Percentiles rank a stretch among this genome's conserved stretches.
phyloP scores from a whole-genome alignment of 768 basidiomycete genomes.

The Leccinum olivaceopallidum region DNA sequence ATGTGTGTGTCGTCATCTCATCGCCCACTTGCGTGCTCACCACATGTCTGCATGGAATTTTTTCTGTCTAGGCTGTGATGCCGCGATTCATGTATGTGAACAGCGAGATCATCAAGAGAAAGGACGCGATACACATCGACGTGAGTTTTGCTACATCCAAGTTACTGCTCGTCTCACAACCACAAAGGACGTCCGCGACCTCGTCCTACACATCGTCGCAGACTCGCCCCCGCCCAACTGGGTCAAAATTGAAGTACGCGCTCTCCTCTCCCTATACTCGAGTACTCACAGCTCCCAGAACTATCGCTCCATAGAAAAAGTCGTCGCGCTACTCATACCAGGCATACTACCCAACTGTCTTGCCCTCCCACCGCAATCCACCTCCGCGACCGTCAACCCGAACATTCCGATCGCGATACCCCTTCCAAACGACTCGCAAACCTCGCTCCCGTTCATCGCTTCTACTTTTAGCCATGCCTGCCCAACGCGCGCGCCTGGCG shows the following conservation, averaged over 20 bases:
- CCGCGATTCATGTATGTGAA: constrained; percentile 84
- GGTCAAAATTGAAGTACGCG: constrained; percentile 77
- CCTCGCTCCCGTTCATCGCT: constrained; percentile 63
- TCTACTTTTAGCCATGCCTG: constrained; percentile 90
- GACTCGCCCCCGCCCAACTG: constrained; percentile 86
- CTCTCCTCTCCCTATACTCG: not conserved
- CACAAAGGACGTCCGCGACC: constrained; percentile 81
- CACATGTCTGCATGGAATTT: not conserved
- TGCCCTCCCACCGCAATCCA: constrained; percentile 67
- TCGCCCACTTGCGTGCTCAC: not conserved
- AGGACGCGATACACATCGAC: constrained; percentile 76
- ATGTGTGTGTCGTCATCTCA: constrained; percentile 48
- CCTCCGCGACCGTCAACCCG: constrained; percentile 60
- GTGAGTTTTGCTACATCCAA: constrained; percentile 43
- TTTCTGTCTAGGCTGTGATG: constrained; percentile 21
- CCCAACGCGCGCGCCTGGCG: constrained; percentile 92
- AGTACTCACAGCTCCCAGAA: constrained; percentile 49
- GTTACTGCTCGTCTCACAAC: not conserved
- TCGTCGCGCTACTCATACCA: constrained; percentile 82
- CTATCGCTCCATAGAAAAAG: constrained; percentile 67
- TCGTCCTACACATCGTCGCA: constrained; percentile 77
- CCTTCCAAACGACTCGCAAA: constrained; percentile 31
- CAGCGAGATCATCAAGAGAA: constrained; percentile 69
- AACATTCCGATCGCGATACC: constrained; percentile 55
- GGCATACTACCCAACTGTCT: constrained; percentile 80